Conservation (phyloP, 495 filamentous ascomycete species). For the Penicillium parvum region DNA sequence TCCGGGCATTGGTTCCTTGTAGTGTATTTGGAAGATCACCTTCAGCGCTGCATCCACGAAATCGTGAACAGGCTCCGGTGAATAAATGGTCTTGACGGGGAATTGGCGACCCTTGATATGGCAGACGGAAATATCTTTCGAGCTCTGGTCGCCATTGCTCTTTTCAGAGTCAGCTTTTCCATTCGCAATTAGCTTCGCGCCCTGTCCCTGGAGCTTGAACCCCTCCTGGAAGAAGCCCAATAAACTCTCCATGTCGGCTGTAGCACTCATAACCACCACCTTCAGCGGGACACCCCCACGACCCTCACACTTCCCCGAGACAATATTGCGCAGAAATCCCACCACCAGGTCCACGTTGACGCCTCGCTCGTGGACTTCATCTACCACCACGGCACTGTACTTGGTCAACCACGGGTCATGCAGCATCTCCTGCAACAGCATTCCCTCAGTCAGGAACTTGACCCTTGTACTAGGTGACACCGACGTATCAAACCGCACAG, state of each 20-base stretch:
- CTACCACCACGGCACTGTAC: conserved; percentile 88
- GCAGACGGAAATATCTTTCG: conserved; percentile 48
- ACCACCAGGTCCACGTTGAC: conserved; percentile 90
- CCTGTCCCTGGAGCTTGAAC: conserved; percentile 14
- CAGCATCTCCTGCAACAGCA: conserved; percentile 91
- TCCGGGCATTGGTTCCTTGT: conserved; percentile 81
- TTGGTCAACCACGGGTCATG: conserved; percentile 74
- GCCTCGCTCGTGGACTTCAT: conserved; percentile 96
- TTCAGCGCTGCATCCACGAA: conserved; percentile 79
- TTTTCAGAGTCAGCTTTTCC: conserved; percentile 1
- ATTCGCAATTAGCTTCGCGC: conserved; percentile 14
- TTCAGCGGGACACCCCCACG: conserved; percentile 73
- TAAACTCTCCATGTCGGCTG: conserved; percentile 77
- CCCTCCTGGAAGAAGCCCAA: conserved; percentile 65
- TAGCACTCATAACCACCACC: conserved; percentile 95
- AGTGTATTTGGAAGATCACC: conserved; percentile 84
- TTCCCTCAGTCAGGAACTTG: conserved; percentile 95
- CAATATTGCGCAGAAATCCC: conserved; percentile 78
- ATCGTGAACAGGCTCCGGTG: conserved; percentile 72
- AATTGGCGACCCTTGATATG: conserved; percentile 86
- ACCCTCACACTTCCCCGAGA: conserved; percentile 51
- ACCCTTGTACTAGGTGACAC: conserved; percentile 68
- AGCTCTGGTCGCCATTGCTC: conserved; percentile 4
- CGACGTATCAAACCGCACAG: conserved; percentile 88
- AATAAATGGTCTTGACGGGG: conserved; percentile 75